Percentiles rank a stretch among this genome's conserved stretches.
Conservation (phyloP, 2,329 filamentous ascomycete genomes). For the Shiraia sp. region DNA sequence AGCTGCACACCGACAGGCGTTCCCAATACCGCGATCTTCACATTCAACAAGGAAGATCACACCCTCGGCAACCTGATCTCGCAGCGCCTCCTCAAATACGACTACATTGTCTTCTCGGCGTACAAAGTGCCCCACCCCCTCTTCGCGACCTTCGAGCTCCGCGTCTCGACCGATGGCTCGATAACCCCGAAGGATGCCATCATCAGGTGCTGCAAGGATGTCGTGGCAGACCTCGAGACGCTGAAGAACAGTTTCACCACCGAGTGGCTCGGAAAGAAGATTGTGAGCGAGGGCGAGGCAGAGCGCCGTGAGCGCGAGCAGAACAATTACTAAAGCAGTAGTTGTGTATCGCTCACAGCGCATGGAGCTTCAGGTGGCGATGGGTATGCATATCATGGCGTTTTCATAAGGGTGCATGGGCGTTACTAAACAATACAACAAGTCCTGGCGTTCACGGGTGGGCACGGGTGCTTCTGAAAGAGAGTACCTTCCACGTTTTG, state of each 20-base stretch:
- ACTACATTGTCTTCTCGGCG: slow-evolving; percentile 84
- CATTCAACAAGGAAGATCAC: slow-evolving; percentile 95
- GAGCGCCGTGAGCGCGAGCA: slow-evolving; percentile 37
- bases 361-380: not conserved
- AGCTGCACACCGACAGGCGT: slow-evolving; percentile 63
- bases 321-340: slow-evolving; percentile 24
- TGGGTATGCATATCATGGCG: not conserved
- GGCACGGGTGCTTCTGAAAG: too few species aligned
- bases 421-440: too few species aligned
- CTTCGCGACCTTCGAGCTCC: slow-evolving; percentile 64
- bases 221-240: slow-evolving; percentile 79
- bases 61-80: slow-evolving; percentile 89
- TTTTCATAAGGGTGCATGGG: too few species aligned
- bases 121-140: slow-evolving; percentile 70
- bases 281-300: slow-evolving; percentile 40
- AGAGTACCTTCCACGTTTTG: too few species aligned
- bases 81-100: slow-evolving; percentile 80
- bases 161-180: slow-evolving; percentile 88
- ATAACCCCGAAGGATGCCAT: slow-evolving; percentile 89
- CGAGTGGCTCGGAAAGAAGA: slow-evolving; percentile 58
- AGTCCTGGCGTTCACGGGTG: too few species aligned
- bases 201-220: slow-evolving; percentile 75
- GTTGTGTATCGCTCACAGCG: not conserved
- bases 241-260: slow-evolving; percentile 88
- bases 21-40: slow-evolving; percentile 93